Evolutionary conservation across 2,329 filamentous ascomycete species (phyloP), one percentile per base, ranked within the genome.

Genomic region (Cytospora piceicola): DNA sequence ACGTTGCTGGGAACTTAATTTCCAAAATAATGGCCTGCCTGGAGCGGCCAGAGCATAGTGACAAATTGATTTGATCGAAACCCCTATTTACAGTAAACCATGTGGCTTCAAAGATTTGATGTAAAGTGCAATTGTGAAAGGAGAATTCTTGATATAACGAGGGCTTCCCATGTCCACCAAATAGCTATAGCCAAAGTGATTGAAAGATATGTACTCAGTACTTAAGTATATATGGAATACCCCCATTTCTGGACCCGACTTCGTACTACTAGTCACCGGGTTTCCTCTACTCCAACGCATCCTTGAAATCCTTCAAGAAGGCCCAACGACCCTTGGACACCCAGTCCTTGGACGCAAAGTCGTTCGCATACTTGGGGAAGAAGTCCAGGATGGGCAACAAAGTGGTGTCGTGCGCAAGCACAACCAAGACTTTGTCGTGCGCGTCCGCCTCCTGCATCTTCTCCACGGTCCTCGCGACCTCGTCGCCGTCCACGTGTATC

Each of bases 271-370:
- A 20, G 42, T 49, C 5, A 5, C 42, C 22, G n/a, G 46, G 4
- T 3, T 7, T 49, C n/a, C 2, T 12, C 24, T 52, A 70, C 0
- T 72, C 72, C 14, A 83, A 74, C 0, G 79, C 81, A 32, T 75
- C 72, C 8, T 78, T 75, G 69, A 83, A 84, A 65, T 85, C 83
- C 39, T 74, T 77, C 69, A 86, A 72, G 70, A 86, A 87, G 61
- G 76, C 70, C 79, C 83, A 87, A 39, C 78, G 73, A 1, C 73
- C 73, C 67, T 81, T 79, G 57, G 76, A 70, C n/a, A 74, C 77
- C 79, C 80, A 82, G 0, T 77, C 79, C 69, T 83, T 80, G 63
- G 75, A 68, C 65, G 73, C 71, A 73, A 82, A 85, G 7, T 75
- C 76, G 69, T 85, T 82, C 14, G 79, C 78, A n/a, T 70, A 75